phyloP scores from a whole-genome alignment of 2,329 filamentous ascomycete genomes.

The Tolypocladium album region DNA sequence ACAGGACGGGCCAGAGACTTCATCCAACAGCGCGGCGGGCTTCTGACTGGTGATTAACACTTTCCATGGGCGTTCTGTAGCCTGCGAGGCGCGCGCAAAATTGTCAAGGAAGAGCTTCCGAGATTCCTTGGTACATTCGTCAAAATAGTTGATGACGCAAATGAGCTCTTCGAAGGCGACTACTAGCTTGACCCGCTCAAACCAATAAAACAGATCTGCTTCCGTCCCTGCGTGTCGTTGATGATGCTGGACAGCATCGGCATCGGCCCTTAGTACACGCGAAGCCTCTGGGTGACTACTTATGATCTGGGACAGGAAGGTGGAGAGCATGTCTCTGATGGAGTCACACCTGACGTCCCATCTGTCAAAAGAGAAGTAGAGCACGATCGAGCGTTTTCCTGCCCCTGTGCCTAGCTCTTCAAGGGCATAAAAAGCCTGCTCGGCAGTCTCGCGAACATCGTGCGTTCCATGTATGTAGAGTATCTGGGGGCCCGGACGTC shows the following conservation, averaged over 20 bases:
- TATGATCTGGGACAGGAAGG: neutral
- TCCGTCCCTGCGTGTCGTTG: neutral
- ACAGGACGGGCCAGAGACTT: neutral
- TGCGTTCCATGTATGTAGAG: neutral
- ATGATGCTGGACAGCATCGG: neutral
- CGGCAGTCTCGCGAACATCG: neutral
- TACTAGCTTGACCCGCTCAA: neutral
- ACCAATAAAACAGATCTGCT: neutral
- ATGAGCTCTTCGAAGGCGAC: neutral
- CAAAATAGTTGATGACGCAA: neutral
- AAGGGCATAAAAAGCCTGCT: neutral
- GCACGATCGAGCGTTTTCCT: neutral
- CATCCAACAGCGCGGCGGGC: neutral
- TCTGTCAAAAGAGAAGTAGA: neutral
- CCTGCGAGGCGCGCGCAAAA: neutral
- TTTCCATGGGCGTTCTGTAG: neutral
- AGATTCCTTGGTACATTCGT: neutral
- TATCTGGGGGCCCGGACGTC: neutral
- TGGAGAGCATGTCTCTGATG: neutral
- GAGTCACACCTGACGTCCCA: neutral
- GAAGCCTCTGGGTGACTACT: neutral
- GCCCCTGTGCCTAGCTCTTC: neutral
- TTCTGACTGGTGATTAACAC: neutral
- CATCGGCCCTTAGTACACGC: neutral
- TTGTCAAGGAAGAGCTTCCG: neutral